Base-by-base conservation (phyloP, 176 grass and related monocot genomes). In the bread wheat (Triticum aestivum) region DNA sequence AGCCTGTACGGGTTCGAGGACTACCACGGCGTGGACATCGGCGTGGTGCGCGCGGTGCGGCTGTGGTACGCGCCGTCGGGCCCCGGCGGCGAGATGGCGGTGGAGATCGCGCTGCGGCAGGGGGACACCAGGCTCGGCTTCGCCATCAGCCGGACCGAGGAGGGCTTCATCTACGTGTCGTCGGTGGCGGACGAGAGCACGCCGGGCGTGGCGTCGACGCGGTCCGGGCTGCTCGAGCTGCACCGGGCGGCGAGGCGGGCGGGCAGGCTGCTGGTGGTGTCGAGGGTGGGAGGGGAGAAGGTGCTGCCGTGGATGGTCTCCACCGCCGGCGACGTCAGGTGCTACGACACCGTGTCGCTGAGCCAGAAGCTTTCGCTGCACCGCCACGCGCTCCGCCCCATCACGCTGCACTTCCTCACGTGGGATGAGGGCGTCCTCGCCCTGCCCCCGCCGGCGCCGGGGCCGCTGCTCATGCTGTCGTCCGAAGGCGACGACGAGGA, bases 311-410 rank as follows among this genome's bases (percentile, higher is more conserved):
- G 94, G 97, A 82, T 92, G 91, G 94, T 89, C 5, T 91, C 97
- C 30, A 92, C 92, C 14, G 82, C 87, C 11, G 94, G 92, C 5
- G 87, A 92, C 72, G 87, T 99, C 89, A 90, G 88, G 81, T 99
- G 97, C 89, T 99, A 89, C 44, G 97, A 99, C 87, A 99, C 94
- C 0, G 94, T 99, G 38, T 97, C 97, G 5, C 94, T 99, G 32
- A 99, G 97, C 90, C 97, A 99, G 86, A 93, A 94, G 58, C 90
- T 99, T 49, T 99, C 97, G 42, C 77, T 99, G 62, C 97, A 99
- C 89, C 92, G 94, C 29, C 97, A 99, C 44, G 97, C 97, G 24
- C 72, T 99, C 37, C 86, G 79, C 10, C 94, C 97, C 20, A 93
- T 99, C 87, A 87, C 89, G 45, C 94, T 97, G 21, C 94, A 97